Base-by-base conservation (phyloP, 352 stramenopile species). In the Aphanomyces stellatus region DNA sequence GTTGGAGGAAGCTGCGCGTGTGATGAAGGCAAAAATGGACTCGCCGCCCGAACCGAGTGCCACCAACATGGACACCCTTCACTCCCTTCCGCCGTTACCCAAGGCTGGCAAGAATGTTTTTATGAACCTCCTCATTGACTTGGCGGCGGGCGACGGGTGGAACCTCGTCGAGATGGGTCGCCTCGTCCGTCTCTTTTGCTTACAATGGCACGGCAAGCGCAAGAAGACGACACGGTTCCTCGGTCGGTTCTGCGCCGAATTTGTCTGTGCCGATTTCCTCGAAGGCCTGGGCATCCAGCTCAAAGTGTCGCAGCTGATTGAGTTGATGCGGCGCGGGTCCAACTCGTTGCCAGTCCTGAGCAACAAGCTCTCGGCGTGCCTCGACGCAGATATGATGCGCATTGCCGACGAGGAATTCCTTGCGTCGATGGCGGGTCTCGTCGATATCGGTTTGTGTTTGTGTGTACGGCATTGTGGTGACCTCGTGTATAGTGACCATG, bases 181-280 rank as follows among this genome's bases (percentile, higher is more conserved):
- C 0, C 75, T 94, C 13, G 81, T 93, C 51, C 82, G 82, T 11
- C 71, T 94, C n/a, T 93, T 94, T 74, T 75, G 82, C 17, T 70
- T 76, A 0, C 72, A 76, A 34, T 94, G 85, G 81, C 19, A 28
- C 13, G 75, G 82, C 27, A 77, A 87, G 22, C 72, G 69, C 46
- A 74, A 77, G 41, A 83, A 79, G 34, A 94, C 86, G 3, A 76
- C 80, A 5, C 69, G 59, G 6, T 95, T 95, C 57, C 49, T 95
- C 27, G 69, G 66, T 0, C 69, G 72, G 13, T 79, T 72, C 27
- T 95, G 84, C 37, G 80, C 86, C 4, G 86, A 95, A 64, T 77
- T 95, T 10, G 86, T 95, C 42, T 90, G 76, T 51, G 81, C 90
- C 11, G 86, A 94, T n/a, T 94, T 94, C 48, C 65, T 94, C 4